Evolutionary conservation across 768 basidiomycete genomes (phyloP).

Genomic region (Hortiboletus flavorubellus): DNA sequence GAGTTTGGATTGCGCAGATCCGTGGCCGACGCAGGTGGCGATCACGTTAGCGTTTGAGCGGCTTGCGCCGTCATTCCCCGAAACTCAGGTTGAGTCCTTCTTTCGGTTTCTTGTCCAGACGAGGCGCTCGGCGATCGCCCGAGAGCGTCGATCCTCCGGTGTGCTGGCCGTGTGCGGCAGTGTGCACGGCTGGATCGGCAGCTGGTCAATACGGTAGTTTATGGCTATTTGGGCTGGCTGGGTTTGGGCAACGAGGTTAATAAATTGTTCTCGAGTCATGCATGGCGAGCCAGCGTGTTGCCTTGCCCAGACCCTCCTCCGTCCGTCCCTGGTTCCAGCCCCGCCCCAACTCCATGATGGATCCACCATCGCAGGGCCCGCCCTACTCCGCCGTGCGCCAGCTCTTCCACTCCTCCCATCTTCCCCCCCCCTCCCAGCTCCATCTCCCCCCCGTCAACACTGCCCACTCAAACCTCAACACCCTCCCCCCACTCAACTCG

Average conservation of each 20-base stretch:
- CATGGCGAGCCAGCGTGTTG: conserved; percentile 9
- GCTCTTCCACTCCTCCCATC: conserved; percentile 42
- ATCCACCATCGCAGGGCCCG: conserved; percentile 30
- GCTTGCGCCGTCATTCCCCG: conserved; percentile 63
- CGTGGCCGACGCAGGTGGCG: conserved; percentile 81
- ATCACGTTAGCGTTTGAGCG: conserved; percentile 63
- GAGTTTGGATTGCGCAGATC: conserved; percentile 84
- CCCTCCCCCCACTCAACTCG: conserved; percentile 39
- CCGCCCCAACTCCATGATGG: conserved; percentile 18
- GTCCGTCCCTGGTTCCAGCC: conserved; percentile 1
- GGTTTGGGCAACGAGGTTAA: conserved; percentile 20
- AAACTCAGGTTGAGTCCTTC: conserved; percentile 60
- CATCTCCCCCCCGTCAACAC: conserved; percentile 36
- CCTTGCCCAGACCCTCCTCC: background rate
- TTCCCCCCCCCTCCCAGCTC: conserved; percentile 43
- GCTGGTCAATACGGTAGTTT: conserved; percentile 16
- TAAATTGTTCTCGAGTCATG: conserved; percentile 24
- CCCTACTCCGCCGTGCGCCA: conserved; percentile 27
- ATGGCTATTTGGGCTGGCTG: conserved; percentile 24
- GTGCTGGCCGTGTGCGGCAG: background rate
- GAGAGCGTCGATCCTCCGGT: conserved; percentile 23
- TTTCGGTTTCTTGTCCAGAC: conserved; percentile 83
- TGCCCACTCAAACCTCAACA: conserved; percentile 36
- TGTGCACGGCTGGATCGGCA: background rate
- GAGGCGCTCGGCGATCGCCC: conserved; percentile 75